phyloP scores from a whole-genome alignment of 208 protist species.

The Crithidia expoeki region DNA sequence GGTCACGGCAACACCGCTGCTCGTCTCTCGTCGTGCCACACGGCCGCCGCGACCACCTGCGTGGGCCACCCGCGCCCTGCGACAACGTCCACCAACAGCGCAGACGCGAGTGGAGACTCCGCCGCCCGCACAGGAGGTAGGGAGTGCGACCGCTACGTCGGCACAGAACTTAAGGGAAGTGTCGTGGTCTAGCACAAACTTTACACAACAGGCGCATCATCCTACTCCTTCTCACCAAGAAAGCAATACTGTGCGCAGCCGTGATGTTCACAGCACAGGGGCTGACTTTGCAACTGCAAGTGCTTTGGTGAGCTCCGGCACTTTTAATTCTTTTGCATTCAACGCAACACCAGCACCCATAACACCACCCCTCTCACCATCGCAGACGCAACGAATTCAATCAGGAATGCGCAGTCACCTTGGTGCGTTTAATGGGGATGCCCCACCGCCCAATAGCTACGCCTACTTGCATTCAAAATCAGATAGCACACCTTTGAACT shows the following conservation, averaged over 20 bases:
- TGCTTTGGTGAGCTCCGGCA: no score
- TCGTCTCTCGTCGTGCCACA: not conserved
- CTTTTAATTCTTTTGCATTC: no score
- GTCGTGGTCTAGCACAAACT: no score
- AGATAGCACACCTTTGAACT: not conserved
- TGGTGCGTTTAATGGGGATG: not conserved
- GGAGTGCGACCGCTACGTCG: no score
- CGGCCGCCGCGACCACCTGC: conserved; percentile 16
- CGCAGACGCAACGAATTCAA: not conserved
- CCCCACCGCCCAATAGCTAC: conserved; percentile 16
- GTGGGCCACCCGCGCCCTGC: conserved; percentile 17
- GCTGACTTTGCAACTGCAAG: no score
- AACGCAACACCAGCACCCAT: no score
- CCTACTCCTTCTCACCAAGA: no score
- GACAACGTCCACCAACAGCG: not conserved
- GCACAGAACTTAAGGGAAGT: not conserved
- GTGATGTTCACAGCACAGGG: no score
- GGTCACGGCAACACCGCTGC: not conserved
- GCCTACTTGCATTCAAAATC: conserved; percentile 16
- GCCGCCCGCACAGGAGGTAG: no score
- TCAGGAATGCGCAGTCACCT: conserved; percentile 6
- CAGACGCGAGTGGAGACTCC: not conserved
- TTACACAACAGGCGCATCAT: no score
- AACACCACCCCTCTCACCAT: not conserved
- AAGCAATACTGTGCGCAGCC: no score